phyloP scores from a whole-genome alignment of 2,329 filamentous ascomycete genomes.

The Aspergillus sp. region DNA sequence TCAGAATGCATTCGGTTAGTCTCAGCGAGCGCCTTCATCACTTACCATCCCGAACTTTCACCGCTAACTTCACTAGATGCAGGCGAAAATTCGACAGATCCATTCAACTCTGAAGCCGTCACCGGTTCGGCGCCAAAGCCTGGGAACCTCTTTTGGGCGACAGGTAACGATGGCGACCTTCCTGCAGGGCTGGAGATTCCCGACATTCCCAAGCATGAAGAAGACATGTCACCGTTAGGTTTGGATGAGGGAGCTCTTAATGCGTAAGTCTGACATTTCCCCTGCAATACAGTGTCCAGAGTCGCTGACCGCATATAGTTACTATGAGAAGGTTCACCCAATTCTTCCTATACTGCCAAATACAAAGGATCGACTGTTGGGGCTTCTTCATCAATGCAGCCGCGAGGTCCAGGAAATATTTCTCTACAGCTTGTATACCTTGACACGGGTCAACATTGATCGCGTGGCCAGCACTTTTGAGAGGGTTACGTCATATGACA shows the following conservation, averaged over 20 bases:
- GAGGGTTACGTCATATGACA: constrained; percentile 38
- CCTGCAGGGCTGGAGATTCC: constrained; percentile 33
- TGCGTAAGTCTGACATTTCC: constrained; percentile 29
- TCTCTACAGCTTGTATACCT: constrained; percentile 39
- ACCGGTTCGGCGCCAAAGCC: constrained; percentile 32
- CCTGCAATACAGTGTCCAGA: neutral
- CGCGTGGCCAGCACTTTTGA: constrained; percentile 36
- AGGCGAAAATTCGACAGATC: constrained; percentile 31
- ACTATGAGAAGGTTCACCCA: constrained; percentile 43
- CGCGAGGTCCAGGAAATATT: constrained; percentile 44
- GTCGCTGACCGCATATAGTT: constrained; percentile 29
- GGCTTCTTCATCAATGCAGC: constrained; percentile 39
- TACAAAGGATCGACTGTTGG: constrained; percentile 37
- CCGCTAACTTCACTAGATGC: constrained; percentile 20
- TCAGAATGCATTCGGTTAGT: constrained; percentile 36
- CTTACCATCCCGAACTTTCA: neutral
- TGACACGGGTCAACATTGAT: constrained; percentile 38
- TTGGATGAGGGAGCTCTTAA: constrained; percentile 42
- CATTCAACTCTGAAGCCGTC: constrained; percentile 39
- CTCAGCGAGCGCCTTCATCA: neutral
- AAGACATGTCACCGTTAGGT: constrained; percentile 35
- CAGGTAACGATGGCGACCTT: constrained; percentile 31
- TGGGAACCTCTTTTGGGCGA: constrained; percentile 41
- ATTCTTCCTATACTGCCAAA: constrained; percentile 43
- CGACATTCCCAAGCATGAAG: constrained; percentile 33